Evolutionary conservation across 805 yeast genomes (phyloP).

Genomic region (Suhomyces sp.): DNA sequence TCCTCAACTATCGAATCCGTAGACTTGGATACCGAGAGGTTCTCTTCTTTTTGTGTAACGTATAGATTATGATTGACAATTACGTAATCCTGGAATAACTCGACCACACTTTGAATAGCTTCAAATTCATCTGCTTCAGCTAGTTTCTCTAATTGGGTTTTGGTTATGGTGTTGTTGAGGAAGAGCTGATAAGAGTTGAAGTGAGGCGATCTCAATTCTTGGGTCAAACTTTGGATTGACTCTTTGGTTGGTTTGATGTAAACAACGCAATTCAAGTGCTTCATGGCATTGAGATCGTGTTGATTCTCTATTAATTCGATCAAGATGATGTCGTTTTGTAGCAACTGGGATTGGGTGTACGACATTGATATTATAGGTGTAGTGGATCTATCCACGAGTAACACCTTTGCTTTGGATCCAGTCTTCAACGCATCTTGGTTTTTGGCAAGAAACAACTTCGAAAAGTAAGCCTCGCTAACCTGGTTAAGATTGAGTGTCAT

Average conservation of each 20-base stretch:
- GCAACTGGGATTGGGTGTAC: constrained; percentile 80
- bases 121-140: constrained; percentile 92
- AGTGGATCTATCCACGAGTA: constrained; percentile 76
- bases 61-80: constrained; percentile 71
- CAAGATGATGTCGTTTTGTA: constrained; percentile 80
- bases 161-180: constrained; percentile 73
- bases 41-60: constrained; percentile 22
- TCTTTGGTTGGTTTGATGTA: constrained; percentile 72
- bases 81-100: constrained; percentile 79
- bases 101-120: constrained; percentile 70
- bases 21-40: constrained; percentile 7
- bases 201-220: constrained; percentile 75
- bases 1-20: constrained; percentile 28
- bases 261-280: constrained; percentile 74
- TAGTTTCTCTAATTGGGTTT: constrained; percentile 74
- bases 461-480: constrained; percentile 30
- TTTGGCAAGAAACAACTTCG: constrained; percentile 23
- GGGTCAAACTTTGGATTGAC: constrained; percentile 55
- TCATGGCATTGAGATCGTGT: constrained; percentile 59
- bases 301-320: constrained; percentile 59
- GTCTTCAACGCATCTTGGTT: constrained; percentile 7
- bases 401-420: constrained; percentile 56
- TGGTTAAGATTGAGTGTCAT: constrained; percentile 28
- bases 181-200: constrained; percentile 74
- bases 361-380: constrained; percentile 84